phyloP scores from a whole-genome alignment of 2,329 filamentous ascomycete genomes.

The Exserohilum rostratum region DNA sequence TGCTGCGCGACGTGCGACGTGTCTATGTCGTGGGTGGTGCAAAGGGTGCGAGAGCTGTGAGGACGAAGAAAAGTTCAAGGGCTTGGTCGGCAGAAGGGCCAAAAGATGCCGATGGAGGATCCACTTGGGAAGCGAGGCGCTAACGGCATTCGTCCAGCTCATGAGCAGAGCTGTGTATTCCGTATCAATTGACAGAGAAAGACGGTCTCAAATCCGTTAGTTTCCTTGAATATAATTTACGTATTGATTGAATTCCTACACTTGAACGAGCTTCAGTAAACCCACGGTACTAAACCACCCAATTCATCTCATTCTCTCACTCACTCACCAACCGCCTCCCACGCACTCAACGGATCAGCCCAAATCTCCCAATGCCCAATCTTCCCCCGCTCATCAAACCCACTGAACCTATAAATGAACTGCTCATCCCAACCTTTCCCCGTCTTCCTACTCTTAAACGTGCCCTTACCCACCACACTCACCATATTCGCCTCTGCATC shows the following conservation, averaged over 20 bases:
- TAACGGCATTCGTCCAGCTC: constrained; percentile 5
- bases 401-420: constrained; percentile 51
- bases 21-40: neutral
- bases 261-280: no score
- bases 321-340: constrained; percentile 44
- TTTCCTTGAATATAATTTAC: no score
- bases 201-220: no score
- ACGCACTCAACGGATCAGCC: constrained; percentile 53
- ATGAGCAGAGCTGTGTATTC: neutral
- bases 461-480: constrained; percentile 44
- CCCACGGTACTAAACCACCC: neutral
- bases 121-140: constrained; percentile 12
- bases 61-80: constrained; percentile 14
- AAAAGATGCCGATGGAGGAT: constrained; percentile 5
- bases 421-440: constrained; percentile 50
- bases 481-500: constrained; percentile 47
- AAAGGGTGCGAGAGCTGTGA: neutral
- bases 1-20: neutral
- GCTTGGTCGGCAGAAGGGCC: constrained; percentile 3
- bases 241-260: no score
- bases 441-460: constrained; percentile 47
- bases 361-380: constrained; percentile 54
- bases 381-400: constrained; percentile 47
- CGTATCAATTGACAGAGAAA: neutral
- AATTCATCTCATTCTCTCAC: neutral